Conservation (phyloP, 805 yeast species). For the Candida maris region DNA sequence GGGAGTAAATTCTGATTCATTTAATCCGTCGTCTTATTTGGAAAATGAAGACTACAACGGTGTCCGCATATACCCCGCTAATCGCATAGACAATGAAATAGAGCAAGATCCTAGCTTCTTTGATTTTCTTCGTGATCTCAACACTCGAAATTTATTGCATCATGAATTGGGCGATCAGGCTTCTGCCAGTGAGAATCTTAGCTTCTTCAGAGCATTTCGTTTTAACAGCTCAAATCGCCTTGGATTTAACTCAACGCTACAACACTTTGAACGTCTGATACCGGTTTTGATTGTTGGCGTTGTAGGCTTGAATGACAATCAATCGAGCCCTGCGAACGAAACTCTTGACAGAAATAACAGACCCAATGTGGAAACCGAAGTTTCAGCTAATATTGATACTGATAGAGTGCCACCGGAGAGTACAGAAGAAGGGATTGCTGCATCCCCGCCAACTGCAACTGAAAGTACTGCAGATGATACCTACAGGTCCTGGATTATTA, state of each 20-base stretch:
- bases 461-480: conserved; percentile 3
- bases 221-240: conserved; percentile 28
- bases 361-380: neutral
- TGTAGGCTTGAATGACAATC: conserved; percentile 25
- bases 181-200: conserved; percentile 25
- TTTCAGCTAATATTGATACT: conserved; percentile 1
- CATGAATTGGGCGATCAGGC: conserved; percentile 30
- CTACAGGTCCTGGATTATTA: conserved; percentile 56
- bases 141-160: conserved; percentile 21
- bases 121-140: conserved; percentile 37
- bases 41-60: conserved; percentile 16
- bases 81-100: conserved; percentile 7
- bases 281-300: conserved; percentile 32
- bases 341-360: neutral
- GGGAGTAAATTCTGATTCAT: conserved; percentile 4
- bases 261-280: conserved; percentile 18
- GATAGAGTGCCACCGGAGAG: neutral
- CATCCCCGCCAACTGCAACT: neutral
- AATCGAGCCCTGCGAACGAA: neutral
- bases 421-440: neutral
- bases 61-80: conserved; percentile 18
- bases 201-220: conserved; percentile 43
- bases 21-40: conserved; percentile 1
- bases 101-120: conserved; percentile 37
- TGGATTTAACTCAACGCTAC: conserved; percentile 11